phyloP scores from a whole-genome alignment of 2,329 filamentous ascomycete species.

The Geoglossum cookeanum region DNA sequence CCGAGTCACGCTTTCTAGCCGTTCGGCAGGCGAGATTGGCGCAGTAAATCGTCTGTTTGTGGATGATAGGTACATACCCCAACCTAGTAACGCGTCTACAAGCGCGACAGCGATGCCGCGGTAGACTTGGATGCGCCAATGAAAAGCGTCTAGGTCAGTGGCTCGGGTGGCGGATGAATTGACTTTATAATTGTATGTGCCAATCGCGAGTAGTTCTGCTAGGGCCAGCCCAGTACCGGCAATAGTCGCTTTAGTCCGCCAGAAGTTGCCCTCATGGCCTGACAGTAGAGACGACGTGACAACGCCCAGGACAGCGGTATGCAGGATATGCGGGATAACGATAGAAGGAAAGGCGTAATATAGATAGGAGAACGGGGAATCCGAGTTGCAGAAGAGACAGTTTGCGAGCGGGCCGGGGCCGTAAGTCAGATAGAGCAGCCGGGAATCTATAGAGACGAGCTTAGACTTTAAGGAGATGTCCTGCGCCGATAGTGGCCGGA shows the following conservation, averaged over 20 bases:
- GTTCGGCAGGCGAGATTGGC: constrained; percentile 41
- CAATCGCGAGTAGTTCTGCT: constrained; percentile 46
- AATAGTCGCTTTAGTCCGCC: constrained; percentile 53
- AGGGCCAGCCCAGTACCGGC: constrained; percentile 37
- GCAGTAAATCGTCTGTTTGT: constrained; percentile 62
- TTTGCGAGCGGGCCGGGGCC: constrained; percentile 54
- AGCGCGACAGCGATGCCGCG: constrained; percentile 45
- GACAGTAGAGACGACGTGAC: constrained; percentile 51
- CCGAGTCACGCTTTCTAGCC: constrained; percentile 40
- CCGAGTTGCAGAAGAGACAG: constrained; percentile 68
- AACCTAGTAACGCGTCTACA: constrained; percentile 44
- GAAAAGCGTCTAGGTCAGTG: constrained; percentile 47
- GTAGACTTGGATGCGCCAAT: constrained; percentile 46
- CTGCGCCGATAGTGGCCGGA: constrained; percentile 35
- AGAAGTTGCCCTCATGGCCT: constrained; percentile 42
- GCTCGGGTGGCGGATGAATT: constrained; percentile 45
- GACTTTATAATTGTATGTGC: constrained; percentile 42
- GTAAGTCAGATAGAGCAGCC: constrained; percentile 66
- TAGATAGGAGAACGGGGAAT: constrained; percentile 51
- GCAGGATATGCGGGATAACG: constrained; percentile 58
- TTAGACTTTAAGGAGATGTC: constrained; percentile 49
- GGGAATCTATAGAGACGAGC: constrained; percentile 51
- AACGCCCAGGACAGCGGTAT: constrained; percentile 52
- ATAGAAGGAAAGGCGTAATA: constrained; percentile 62
- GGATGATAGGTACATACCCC: constrained; percentile 51